Conservation (phyloP, 2,329 filamentous ascomycete genomes). For the Fusarium sp. region DNA sequence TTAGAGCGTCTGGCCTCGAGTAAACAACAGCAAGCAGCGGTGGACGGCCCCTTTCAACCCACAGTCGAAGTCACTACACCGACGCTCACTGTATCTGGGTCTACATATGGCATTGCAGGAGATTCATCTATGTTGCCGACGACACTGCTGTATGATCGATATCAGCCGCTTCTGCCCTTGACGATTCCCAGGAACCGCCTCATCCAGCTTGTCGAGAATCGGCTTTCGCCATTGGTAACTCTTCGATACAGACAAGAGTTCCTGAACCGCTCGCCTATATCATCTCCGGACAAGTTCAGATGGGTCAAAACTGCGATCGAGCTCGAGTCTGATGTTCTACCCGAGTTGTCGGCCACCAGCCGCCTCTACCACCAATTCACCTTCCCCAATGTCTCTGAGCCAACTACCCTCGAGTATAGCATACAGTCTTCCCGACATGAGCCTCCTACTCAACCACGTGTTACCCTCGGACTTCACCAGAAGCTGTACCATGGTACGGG, state of each 20-base stretch:
- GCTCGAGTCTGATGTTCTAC: conserved; percentile 49
- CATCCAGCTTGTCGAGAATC: conserved; percentile 51
- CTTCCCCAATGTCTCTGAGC: conserved; percentile 42
- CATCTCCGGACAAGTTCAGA: conserved; percentile 23
- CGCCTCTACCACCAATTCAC: conserved; percentile 49
- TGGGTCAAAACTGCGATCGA: conserved; percentile 41
- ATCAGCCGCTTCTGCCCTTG: conserved; percentile 52
- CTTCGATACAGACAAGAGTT: conserved; percentile 55
- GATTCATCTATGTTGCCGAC: conserved; percentile 45
- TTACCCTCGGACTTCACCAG: conserved; percentile 49
- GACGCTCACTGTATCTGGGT: conserved; percentile 52
- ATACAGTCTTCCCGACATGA: conserved; percentile 39
- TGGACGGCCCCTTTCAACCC: conserved; percentile 15
- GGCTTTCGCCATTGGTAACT: conserved; percentile 51
- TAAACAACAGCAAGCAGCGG: conserved; percentile 19
- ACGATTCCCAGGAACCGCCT: conserved; percentile 50
- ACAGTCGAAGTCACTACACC: conserved; percentile 42
- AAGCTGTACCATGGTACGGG: conserved; percentile 48
- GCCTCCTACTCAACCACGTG: conserved; percentile 37
- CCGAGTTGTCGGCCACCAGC: conserved; percentile 49
- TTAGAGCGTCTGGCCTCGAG: conserved; percentile 36
- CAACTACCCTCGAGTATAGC: conserved; percentile 52
- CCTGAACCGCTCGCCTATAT: conserved; percentile 30
- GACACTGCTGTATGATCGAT: conserved; percentile 49
- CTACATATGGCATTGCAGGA: conserved; percentile 51